Conservation (phyloP, 1,139 yeast genomes). For the Taiozyma sp. region DNA sequence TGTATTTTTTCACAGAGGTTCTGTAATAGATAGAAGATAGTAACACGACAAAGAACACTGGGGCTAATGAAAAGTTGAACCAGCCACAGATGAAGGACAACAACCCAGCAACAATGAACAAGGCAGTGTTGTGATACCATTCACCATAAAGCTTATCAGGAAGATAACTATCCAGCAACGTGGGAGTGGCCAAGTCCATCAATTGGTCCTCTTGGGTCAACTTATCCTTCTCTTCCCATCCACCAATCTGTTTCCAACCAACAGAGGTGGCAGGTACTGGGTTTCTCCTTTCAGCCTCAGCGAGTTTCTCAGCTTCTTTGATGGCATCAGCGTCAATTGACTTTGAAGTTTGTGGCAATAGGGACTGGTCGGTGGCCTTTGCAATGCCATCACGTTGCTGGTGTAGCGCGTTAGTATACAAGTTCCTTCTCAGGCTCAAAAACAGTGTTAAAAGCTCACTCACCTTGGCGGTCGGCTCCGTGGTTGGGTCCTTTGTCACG, state of each 20-base stretch:
- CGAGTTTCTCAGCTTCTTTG: constrained; percentile 27
- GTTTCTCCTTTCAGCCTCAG: constrained; percentile 40
- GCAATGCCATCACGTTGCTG: constrained; percentile 19
- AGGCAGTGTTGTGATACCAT: constrained; percentile 88
- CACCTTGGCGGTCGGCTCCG: constrained; percentile 1
- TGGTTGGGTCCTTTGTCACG: not conserved
- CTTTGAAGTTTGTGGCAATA: constrained; percentile 5
- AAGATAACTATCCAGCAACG: constrained; percentile 62
- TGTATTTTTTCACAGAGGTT: constrained; percentile 75
- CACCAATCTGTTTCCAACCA: constrained; percentile 95
- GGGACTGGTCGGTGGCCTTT: constrained; percentile 5
- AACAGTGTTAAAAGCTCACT: not conserved
- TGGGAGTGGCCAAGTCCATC: constrained; percentile 61
- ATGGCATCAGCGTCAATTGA: constrained; percentile 13
- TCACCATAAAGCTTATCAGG: constrained; percentile 82
- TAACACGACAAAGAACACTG: constrained; percentile 68
- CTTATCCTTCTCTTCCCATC: constrained; percentile 68
- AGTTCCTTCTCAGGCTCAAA: too few species aligned
- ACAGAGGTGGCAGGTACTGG: constrained; percentile 63
- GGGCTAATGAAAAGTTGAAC: constrained; percentile 72
- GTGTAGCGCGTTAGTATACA: constrained; percentile 3
- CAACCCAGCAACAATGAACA: constrained; percentile 58
- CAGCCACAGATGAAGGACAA: constrained; percentile 79
- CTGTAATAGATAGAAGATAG: constrained; percentile 67
- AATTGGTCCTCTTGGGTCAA: constrained; percentile 68